A percentile compares a stretch with the other conserved stretches of the same genome.
These are phyloP conservation scores for Alternaria solani DNA, from an alignment of 2,329 filamentous ascomycete genomes.

Conservation along the genomic window DNA sequence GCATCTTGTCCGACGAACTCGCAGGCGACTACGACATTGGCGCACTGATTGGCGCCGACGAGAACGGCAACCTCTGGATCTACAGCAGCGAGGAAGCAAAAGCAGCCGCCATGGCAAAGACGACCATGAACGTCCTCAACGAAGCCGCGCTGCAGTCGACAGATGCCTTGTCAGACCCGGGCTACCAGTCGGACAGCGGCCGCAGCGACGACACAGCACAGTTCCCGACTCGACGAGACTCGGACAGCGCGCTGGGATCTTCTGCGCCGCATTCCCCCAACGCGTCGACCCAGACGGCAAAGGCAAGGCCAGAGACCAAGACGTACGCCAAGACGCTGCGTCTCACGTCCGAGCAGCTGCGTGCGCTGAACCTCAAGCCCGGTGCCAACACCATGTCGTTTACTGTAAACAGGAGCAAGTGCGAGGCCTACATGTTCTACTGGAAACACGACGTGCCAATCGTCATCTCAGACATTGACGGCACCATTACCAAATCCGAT, in stretches of 20 bases:
- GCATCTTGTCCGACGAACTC: constrained; percentile 89
- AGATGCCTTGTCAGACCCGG: constrained; percentile 91
- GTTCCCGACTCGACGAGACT: constrained; percentile 71
- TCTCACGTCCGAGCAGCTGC: constrained; percentile 93
- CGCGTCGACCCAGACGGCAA: constrained; percentile 57
- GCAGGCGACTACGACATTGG: constrained; percentile 97
- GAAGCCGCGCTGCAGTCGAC: constrained; percentile 64
- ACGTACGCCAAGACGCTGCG: constrained; percentile 98
- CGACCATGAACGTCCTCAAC: constrained; percentile 61
- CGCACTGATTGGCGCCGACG: constrained; percentile 91
- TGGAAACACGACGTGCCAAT: constrained; percentile 93
- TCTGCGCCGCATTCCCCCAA: constrained; percentile 63
- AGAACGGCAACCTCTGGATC: constrained; percentile 98
- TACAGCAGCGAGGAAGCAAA: constrained; percentile 98
- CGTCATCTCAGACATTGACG: constrained; percentile 98
- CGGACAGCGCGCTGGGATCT: constrained; percentile 72
- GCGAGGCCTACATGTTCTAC: constrained; percentile 89
- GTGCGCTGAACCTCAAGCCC: constrained; percentile 78
- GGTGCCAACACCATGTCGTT: constrained; percentile 96
- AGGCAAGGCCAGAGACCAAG: constrained; percentile 62
- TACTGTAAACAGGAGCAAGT: constrained; percentile 93
- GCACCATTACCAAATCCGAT: constrained; percentile 97
- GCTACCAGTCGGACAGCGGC: constrained; percentile 89
- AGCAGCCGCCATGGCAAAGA: constrained; percentile 77
- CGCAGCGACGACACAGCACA: constrained; percentile 66